Evolutionary conservation across 306 rosid species (phyloP).

Genomic region (Cucumis cinereus): DNA sequence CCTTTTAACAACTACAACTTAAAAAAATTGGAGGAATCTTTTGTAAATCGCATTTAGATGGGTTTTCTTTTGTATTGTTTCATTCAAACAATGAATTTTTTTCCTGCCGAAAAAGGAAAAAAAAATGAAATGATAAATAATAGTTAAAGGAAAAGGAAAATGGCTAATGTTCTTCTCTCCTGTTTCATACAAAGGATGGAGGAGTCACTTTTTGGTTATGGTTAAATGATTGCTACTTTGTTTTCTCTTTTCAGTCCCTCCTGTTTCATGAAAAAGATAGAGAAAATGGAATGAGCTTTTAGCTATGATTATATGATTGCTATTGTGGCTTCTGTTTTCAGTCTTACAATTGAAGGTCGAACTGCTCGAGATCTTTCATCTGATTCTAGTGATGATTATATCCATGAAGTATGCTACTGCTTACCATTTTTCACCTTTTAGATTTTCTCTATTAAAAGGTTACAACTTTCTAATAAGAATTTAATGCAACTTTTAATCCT

Average conservation of each 20-base stretch:
- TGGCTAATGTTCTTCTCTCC: not conserved
- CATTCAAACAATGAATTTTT: too few species aligned
- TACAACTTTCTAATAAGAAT: not conserved
- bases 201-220: not conserved
- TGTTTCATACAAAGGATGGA: not conserved
- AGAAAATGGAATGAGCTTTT: not conserved
- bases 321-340: not conserved
- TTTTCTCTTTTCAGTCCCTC: not conserved
- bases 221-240: not conserved
- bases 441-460: conserved; percentile 13
- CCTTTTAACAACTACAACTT: too few species aligned
- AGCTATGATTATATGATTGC: not conserved
- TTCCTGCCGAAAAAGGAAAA: too few species aligned
- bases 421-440: conserved; percentile 2
- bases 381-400: conserved; percentile 27
- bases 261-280: not conserved
- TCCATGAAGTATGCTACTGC: conserved; percentile 31
- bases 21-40: too few species aligned
- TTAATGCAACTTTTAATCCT: not conserved
- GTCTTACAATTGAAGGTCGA: conserved; percentile 14
- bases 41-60: too few species aligned
- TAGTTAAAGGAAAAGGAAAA: too few species aligned
- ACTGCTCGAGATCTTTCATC: conserved; percentile 37
- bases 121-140: too few species aligned
- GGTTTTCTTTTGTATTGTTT: too few species aligned